A percentile compares a stretch with the other conserved stretches of the same genome.
Conservation (phyloP, 257 asterid genomes). For the Cynanchum wilfordii region DNA sequence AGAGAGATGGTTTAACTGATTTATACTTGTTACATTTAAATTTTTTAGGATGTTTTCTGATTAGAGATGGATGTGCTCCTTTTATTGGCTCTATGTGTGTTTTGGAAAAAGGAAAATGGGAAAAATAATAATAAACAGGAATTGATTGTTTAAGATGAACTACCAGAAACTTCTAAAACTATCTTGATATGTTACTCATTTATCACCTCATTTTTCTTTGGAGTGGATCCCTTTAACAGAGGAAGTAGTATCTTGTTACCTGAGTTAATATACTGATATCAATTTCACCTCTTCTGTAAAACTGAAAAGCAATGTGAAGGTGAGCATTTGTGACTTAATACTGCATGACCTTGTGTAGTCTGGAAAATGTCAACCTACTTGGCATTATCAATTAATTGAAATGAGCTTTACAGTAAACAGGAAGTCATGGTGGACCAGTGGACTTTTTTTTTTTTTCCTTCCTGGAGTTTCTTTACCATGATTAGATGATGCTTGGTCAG, state of each 20-base stretch:
- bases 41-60: neutral
- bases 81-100: neutral
- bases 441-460: neutral
- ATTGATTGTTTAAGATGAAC: neutral
- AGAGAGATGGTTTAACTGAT: neutral
- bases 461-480: neutral
- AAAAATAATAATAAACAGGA: neutral
- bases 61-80: neutral
- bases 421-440: neutral
- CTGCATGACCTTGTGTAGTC: neutral
- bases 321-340: neutral
- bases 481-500: neutral
- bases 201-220: neutral
- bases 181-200: neutral
- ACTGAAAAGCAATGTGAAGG: neutral
- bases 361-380: neutral
- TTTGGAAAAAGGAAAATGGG: neutral
- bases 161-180: neutral
- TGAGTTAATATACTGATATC: neutral
- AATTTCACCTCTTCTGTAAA: neutral
- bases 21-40: constrained; percentile 1
- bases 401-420: no score
- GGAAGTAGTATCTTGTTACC: neutral
- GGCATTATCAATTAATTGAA: neutral
- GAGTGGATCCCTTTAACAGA: neutral